Conservation (phyloP, 192 early-diverging fungal genomes). For the Dissophora globulifera region DNA sequence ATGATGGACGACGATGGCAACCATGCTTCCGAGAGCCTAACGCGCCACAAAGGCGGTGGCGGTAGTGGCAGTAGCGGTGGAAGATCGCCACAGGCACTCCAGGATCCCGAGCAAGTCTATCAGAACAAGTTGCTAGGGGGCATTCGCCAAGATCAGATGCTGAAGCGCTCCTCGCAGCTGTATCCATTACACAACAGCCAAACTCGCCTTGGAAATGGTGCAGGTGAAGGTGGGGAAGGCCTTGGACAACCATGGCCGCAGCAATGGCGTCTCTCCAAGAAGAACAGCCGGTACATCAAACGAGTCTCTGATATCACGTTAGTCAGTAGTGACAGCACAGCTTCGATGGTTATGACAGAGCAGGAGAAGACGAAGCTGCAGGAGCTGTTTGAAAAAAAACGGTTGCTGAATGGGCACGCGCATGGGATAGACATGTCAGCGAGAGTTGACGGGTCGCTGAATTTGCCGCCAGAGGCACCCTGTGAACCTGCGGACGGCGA, state of each 20-base stretch:
- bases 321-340: neutral
- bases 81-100: neutral
- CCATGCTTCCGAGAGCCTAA: no score
- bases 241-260: neutral
- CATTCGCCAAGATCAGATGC: neutral
- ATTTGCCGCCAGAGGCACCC: neutral
- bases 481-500: no score
- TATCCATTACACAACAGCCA: neutral
- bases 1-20: neutral
- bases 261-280: no score
- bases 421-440: neutral
- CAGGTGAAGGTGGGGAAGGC: neutral
- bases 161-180: constrained; percentile 13
- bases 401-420: neutral
- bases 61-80: no score
- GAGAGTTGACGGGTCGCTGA: neutral
- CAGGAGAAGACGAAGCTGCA: constrained; percentile 11
- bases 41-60: no score
- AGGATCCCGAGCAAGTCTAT: neutral
- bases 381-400: constrained; percentile 21
- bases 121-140: neutral
- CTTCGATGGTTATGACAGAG: constrained; percentile 4
- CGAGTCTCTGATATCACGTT: no score
- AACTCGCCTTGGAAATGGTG: neutral
- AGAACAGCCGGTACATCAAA: no score